Evolutionary conservation across 2,329 filamentous ascomycete species (phyloP).

Genomic region (Fusarium succisae): DNA sequence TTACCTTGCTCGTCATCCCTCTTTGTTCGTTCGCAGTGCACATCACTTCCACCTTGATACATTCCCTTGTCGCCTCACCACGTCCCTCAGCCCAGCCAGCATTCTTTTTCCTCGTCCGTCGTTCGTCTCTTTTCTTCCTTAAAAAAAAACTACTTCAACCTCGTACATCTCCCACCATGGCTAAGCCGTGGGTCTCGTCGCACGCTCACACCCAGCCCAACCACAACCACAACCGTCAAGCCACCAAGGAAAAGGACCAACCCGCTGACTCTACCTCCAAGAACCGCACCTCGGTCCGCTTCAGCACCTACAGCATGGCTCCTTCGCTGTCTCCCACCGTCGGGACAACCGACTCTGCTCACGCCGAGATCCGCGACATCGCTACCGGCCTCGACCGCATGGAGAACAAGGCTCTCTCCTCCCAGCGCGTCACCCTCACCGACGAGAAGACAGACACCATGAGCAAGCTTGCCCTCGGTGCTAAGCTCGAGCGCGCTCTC

Average conservation of each 20-base stretch:
- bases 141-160: neutral
- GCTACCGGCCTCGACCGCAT: slow-evolving; percentile 84
- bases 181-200: slow-evolving; percentile 32
- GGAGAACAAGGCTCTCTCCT: slow-evolving; percentile 85
- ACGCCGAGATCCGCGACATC: slow-evolving; percentile 72
- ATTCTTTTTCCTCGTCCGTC: neutral
- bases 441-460: slow-evolving; percentile 84
- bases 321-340: slow-evolving; percentile 68
- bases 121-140: neutral
- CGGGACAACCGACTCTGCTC: slow-evolving; percentile 62
- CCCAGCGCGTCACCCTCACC: slow-evolving; percentile 77
- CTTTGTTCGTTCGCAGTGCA: slow-evolving; percentile 26
- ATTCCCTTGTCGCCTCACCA: slow-evolving; percentile 20
- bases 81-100: neutral
- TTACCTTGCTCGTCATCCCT: slow-evolving; percentile 15
- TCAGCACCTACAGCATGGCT: slow-evolving; percentile 69
- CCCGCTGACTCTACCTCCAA: slow-evolving; percentile 43
- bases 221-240: slow-evolving; percentile 25
- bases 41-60: slow-evolving; percentile 27
- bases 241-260: slow-evolving; percentile 25
- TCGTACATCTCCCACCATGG: slow-evolving; percentile 26
- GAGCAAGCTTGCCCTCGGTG: slow-evolving; percentile 86
- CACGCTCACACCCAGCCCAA: slow-evolving; percentile 27
- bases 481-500: slow-evolving; percentile 89
- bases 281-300: slow-evolving; percentile 65